These are phyloP conservation scores for Tremellales sp. DNA, from an alignment of 1,284 basidiomycete species.

Conservation along the genomic window DNA sequence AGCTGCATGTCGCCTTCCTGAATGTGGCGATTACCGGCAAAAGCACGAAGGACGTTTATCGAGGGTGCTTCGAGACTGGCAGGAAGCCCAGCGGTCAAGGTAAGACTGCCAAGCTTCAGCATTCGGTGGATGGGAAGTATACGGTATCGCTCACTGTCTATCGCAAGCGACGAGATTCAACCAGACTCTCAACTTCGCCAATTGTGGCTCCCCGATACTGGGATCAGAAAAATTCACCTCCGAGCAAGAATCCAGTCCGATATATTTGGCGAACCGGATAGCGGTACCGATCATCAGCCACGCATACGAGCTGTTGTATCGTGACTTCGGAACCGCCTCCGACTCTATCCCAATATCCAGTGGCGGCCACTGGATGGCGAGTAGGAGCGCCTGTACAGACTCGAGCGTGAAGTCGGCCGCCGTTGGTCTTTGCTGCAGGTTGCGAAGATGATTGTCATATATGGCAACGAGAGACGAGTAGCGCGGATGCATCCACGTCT, in stretches of 20 bases:
- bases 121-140: too few relatives aligned
- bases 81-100: conserved; percentile 1
- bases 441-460: background rate
- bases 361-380: conserved; percentile 1
- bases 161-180: conserved; percentile 2
- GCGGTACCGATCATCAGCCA: conserved; percentile 3
- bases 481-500: conserved; percentile 1
- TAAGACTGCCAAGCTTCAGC: background rate
- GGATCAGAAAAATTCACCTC: background rate
- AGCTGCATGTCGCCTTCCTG: conserved; percentile 1
- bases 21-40: background rate
- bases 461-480: background rate
- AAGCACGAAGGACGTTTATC: background rate
- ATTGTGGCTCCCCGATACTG: background rate
- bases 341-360: background rate
- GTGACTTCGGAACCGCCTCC: background rate
- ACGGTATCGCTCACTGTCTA: conserved; percentile 1
- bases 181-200: background rate
- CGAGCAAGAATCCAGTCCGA: conserved; percentile 1
- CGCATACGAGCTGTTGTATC: conserved; percentile 2
- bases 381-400: background rate
- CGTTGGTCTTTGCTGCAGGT: background rate
- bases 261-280: background rate
- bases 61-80: background rate
- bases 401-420: conserved; percentile 1